Evolutionary conservation across 495 filamentous ascomycete species (phyloP), one percentile per base, ranked within the genome.

Genomic region (Choiromyces venosus): DNA sequence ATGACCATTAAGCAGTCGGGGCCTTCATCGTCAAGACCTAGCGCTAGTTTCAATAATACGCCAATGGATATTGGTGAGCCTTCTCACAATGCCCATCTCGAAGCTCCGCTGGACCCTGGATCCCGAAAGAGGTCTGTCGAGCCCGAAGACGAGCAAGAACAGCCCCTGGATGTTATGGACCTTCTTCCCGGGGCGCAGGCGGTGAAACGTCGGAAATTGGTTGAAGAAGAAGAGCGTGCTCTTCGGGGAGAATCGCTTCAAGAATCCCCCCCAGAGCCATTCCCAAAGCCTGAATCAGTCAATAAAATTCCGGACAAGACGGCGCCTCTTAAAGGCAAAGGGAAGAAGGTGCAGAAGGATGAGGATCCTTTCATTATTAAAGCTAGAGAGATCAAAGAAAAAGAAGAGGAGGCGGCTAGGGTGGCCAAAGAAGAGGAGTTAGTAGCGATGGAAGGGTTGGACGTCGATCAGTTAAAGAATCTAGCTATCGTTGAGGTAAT

Each of bases 401-500:
- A 67, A 6, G 75, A 75, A 33, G 78, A 74, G 35, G 78, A 69
- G 14, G 52, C 71, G 36, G 70, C 70, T 35, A 78, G 69, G 68
- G 46, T 69, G 35, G 76, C 66, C n/a, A 77, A 70, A 42, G 80
- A 74, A 35, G 76, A 81, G 64, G 79, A 79, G 16, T 89, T 91
- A 78, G 85, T 89, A 3, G 89, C 90, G 10, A 88, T 91, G 33
- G 85, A 88, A 65, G 86, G 87, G 16, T 86, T 90, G 7, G 89
- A 94, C 79, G 86, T 88, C 68, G 90, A 89, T 73, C 92, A 94
- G 74, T 87, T 97, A 74, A 90, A 89, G 61, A 88, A 88, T 25
- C 83, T 94, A 3, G 90, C 90, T n/a, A 87, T 93, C 52, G 86
- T 97, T 19, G 93, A 95, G 79, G 87, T 92, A 68, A 92, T 95